Base-by-base conservation (phyloP, 2,329 filamentous ascomycete genomes). In the Fusarium sp. region DNA sequence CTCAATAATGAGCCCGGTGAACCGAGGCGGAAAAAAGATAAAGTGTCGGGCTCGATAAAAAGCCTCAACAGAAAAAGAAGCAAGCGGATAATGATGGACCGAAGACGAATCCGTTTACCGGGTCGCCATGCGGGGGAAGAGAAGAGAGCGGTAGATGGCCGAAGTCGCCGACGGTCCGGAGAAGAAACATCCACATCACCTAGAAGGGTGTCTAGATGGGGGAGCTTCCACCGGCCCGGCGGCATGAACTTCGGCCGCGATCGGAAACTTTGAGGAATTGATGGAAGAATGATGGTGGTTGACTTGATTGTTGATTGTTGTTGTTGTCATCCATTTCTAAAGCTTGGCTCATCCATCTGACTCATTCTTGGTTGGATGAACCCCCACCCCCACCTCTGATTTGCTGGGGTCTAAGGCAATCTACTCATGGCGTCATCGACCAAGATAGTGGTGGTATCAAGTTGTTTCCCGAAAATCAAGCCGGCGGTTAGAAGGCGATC, bases 401-500 rank as follows among this genome's bases (percentile, higher is more conserved):
- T 65, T 68, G 69, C 55, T 62, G 38, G 69, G 65, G 36, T 39
- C 38, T 39, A 20, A 52, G 61, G 70, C 68, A 53, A 60, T 53
- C 60, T 59, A 52, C 38, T 44, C 58, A 74, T 73, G 71, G 68
- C 71, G 71, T 73, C 71, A 73, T 73, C 53, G 71, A 71, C 57
- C 49, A 56, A 59, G 63, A 49, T 42, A 56, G 52, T 57, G 41
- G 62, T 68, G 62, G 53, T 71, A 49, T 53, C 13, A 29, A 42
- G 55, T 65, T 61, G 60, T 45, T 33, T 70, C 50, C 68, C 49
- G 45, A 56, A 53, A 56, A 60, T 72, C 62, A 57, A 62, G 56
- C 60, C 55, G 70, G 65, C 61, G 65, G 70, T 35, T 57, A 70
- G 22, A 66, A 53, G 56, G 67, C 67, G 61, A 52, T 68, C 57